Evolutionary conservation across 805 yeast species (phyloP).

Genomic region (Saccharomyces cerevisiae): DNA sequence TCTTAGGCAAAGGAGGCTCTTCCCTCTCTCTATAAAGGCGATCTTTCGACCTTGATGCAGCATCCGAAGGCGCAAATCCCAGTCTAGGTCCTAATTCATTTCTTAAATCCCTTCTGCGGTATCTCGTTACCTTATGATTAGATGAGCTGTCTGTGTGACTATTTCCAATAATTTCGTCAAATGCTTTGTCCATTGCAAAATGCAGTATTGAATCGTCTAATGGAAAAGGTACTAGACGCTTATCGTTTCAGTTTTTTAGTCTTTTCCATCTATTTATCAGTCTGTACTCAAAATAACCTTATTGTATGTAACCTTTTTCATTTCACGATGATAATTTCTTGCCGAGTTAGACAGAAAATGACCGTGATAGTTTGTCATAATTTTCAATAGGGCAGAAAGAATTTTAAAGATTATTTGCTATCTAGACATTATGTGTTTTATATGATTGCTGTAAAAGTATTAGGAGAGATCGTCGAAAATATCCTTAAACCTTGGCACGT

Average conservation of each 20-base stretch:
- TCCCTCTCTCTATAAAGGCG: background rate
- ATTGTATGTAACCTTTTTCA: background rate
- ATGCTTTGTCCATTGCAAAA: background rate
- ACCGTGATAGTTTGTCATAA: background rate
- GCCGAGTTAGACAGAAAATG: background rate
- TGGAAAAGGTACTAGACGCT: background rate
- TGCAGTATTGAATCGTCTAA: background rate
- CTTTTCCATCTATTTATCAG: background rate
- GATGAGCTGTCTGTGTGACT: background rate
- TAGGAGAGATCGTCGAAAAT: slow-evolving; percentile 11
- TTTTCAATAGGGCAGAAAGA: background rate
- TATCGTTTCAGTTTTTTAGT: background rate
- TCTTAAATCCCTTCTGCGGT: slow-evolving; percentile 30
- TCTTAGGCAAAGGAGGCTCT: slow-evolving; percentile 14
- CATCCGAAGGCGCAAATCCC: slow-evolving; percentile 8
- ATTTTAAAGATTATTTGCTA: background rate
- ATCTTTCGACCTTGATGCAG: background rate
- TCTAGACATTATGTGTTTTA: background rate
- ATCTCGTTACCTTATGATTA: slow-evolving; percentile 17
- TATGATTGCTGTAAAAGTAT: background rate
- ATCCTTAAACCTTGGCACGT: slow-evolving; percentile 19
- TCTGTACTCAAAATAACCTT: background rate
- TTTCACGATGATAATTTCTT: background rate
- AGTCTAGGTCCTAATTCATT: slow-evolving; percentile 23
- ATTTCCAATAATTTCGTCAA: background rate